Evolutionary conservation across 148 eudicot species (phyloP).

Genomic region (Camellia sinensis): DNA sequence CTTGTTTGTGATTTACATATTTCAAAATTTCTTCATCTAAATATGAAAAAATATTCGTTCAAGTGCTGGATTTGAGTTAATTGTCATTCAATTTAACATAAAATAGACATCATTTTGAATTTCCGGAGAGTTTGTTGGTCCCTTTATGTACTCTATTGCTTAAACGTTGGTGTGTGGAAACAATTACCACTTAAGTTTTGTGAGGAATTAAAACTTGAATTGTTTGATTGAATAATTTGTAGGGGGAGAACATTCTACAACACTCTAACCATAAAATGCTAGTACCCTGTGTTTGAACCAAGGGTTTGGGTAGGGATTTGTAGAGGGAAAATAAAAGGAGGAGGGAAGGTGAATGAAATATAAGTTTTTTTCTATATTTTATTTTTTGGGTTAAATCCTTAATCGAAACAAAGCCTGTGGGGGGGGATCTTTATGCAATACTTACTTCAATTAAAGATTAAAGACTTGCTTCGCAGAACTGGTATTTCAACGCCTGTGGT

Average conservation of each 20-base stretch:
- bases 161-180: neutral
- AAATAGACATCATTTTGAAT: neutral
- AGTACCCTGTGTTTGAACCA: neutral
- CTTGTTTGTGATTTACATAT: neutral
- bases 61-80: neutral
- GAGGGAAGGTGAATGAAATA: neutral
- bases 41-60: neutral
- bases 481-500: neutral
- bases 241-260: neutral
- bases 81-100: neutral
- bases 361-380: neutral
- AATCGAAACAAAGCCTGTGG: too few relatives aligned
- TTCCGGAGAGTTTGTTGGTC: neutral
- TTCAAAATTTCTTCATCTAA: neutral
- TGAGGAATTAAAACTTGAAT: neutral
- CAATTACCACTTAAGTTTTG: neutral
- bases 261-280: neutral
- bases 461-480: neutral
- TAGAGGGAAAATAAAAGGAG: too few relatives aligned
- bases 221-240: neutral
- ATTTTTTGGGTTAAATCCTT: too few relatives aligned
- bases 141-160: neutral
- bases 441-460: neutral
- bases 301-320: too few relatives aligned
- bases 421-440: too few relatives aligned